Evolutionary conservation across 164 flowering plant species (phyloP).

Genomic region (Paratinospora sagittata): DNA sequence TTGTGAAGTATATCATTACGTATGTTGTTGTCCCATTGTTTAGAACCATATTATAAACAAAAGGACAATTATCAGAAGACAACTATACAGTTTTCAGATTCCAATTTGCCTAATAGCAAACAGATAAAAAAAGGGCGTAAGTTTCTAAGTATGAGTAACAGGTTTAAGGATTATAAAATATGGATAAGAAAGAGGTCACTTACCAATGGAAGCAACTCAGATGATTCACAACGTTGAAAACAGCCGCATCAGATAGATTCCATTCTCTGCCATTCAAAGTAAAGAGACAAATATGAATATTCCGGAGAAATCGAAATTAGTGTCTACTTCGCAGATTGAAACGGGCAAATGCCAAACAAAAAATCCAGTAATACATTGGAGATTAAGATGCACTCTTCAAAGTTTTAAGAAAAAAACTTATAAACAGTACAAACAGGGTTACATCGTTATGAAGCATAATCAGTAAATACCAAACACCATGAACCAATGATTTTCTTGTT

Average conservation of each 20-base stretch:
- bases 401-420: too few relatives aligned
- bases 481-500: too few relatives aligned
- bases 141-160: background rate
- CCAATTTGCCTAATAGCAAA: background rate
- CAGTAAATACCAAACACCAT: too few relatives aligned
- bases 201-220: background rate
- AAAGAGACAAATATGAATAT: slow-evolving; percentile 1
- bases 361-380: too few relatives aligned
- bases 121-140: background rate
- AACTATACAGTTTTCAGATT: too few relatives aligned
- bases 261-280: background rate
- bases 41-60: too few relatives aligned
- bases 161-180: background rate
- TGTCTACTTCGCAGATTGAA: too few relatives aligned
- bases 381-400: too few relatives aligned
- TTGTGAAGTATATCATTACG: too few relatives aligned
- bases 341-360: too few relatives aligned
- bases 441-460: background rate
- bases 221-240: background rate
- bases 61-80: too few relatives aligned
- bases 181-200: background rate
- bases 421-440: background rate
- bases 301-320: background rate
- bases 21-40: too few relatives aligned
- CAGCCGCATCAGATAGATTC: background rate